Evolutionary conservation across 495 filamentous ascomycete species (phyloP).

Genomic region (Penicillium pulvis): DNA sequence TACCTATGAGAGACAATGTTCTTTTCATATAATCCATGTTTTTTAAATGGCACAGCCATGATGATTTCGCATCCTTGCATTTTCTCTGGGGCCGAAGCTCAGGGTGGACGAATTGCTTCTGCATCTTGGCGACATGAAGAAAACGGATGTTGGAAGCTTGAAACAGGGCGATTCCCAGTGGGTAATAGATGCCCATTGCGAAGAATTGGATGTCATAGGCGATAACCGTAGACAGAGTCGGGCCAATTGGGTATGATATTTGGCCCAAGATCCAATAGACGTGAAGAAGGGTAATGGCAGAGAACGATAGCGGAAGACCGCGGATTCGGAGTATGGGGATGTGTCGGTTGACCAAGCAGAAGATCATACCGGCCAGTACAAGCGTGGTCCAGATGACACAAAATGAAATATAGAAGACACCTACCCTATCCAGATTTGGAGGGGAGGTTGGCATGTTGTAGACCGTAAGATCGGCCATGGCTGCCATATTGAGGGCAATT

Average conservation of each 20-base stretch:
- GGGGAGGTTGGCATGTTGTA: conserved; percentile 14
- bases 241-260: conserved; percentile 10
- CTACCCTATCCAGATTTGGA: conserved; percentile 12
- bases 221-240: conserved; percentile 8
- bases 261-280: conserved; percentile 17
- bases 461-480: conserved; percentile 16
- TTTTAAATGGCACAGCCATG: conserved; percentile 6
- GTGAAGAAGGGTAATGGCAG: conserved; percentile 15
- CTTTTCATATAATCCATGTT: conserved; percentile 14
- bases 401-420: conserved; percentile 15
- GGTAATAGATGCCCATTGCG: conserved; percentile 4
- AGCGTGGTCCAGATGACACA: conserved; percentile 12
- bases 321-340: conserved; percentile 13
- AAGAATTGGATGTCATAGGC: conserved; percentile 17
- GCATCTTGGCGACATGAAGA: conserved; percentile 15
- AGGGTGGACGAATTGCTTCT: conserved; percentile 10
- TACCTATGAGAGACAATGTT: conserved; percentile 8
- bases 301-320: conserved; percentile 11
- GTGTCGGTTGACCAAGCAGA: conserved; percentile 12
- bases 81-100: background rate
- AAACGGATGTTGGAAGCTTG: conserved; percentile 16
- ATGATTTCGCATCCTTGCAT: conserved; percentile 1
- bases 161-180: conserved; percentile 4
- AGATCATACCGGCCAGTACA: conserved; percentile 12
- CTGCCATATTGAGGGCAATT: background rate